Evolutionary conservation across 2,329 filamentous ascomycete species (phyloP), one percentile per base, ranked within the genome.

Genomic region (Rhynchosporium secalis): DNA sequence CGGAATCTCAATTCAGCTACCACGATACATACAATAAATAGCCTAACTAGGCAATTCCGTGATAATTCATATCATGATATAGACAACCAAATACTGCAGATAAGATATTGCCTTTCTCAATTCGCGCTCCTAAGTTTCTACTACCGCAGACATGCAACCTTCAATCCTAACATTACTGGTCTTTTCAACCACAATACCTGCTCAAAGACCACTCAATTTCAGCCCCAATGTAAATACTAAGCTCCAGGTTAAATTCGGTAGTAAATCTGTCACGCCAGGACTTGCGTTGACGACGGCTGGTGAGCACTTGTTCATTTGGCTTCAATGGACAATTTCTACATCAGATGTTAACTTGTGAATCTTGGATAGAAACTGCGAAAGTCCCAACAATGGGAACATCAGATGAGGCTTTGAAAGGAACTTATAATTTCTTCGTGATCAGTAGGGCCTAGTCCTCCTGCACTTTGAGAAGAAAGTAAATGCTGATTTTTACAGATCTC

Each of bases 391-490:
- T 67, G 36, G 65, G 65, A 6, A 65, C 61, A 3, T 38, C 59
- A 6, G 59, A 64, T 48, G 40, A 55, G 4, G 45, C 57, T 3
- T 40, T 67, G 40, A 54, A 47, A 40, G 63, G 61, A 12, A 62
- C 63, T 6, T 67, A 65, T 36, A 60, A 65, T 2, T 67, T 63
- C 28, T 31, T 67, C 33, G 56, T 67, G 56, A 45, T 67, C 15
- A 63, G 63, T 65, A 58, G 46, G 60, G 20, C 20, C 48, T 7
- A 38, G 12, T 38, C 31, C 15, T 10, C 49, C 9, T 3, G 5
- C 20, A 4, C 3, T 1, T 3, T 7, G 12, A 1, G 31, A 13
- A 13, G 41, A 5, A 26, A 33, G 9, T 9, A 29, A 52, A 41
- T 20, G 31, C 33, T 54, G n/a, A 58, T 47, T 45, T n/a, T 10